A percentile compares a stretch with the other conserved stretches of the same genome.
phyloP scores from a whole-genome alignment of 2,329 filamentous ascomycete species.

The Aureobasidium sp. region DNA sequence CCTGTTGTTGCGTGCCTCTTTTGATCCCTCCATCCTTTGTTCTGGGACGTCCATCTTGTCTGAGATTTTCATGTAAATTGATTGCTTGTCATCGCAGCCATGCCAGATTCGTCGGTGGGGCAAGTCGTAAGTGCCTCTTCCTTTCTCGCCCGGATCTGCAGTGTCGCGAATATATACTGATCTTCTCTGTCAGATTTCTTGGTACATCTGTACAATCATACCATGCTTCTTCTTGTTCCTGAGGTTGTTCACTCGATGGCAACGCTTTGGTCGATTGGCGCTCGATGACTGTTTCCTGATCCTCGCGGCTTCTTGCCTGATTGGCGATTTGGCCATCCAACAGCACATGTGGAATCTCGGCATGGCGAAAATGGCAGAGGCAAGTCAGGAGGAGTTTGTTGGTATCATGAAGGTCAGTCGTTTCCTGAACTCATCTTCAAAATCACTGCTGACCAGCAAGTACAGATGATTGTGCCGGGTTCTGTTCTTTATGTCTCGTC shows the following conservation, averaged over 20 bases:
- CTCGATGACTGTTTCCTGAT: slow-evolving; percentile 13
- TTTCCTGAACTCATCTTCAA: background rate
- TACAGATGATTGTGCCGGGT: slow-evolving; percentile 9
- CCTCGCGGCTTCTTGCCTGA: slow-evolving; percentile 6
- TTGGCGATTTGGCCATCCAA: slow-evolving; percentile 6
- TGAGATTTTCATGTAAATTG: slow-evolving; percentile 7
- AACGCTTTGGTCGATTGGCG: slow-evolving; percentile 8
- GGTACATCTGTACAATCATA: slow-evolving; percentile 16
- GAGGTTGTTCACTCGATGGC: slow-evolving; percentile 5
- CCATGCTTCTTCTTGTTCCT: slow-evolving; percentile 10
- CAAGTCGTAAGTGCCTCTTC: background rate
- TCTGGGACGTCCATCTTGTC: too few species aligned
- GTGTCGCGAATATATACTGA: background rate
- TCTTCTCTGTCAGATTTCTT: slow-evolving; percentile 5
- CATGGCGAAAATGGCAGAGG: background rate
- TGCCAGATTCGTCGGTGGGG: slow-evolving; percentile 12
- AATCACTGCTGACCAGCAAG: background rate
- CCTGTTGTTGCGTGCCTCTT: background rate
- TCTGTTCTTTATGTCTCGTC: slow-evolving; percentile 10
- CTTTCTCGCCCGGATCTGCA: background rate
- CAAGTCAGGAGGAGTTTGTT: background rate
- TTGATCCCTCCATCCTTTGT: background rate
- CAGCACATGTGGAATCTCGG: slow-evolving; percentile 16
- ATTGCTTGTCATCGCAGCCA: background rate
- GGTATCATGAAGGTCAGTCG: slow-evolving; percentile 4